Base-by-base conservation (phyloP, 306 rosid species). In the Rosa lucieae region DNA sequence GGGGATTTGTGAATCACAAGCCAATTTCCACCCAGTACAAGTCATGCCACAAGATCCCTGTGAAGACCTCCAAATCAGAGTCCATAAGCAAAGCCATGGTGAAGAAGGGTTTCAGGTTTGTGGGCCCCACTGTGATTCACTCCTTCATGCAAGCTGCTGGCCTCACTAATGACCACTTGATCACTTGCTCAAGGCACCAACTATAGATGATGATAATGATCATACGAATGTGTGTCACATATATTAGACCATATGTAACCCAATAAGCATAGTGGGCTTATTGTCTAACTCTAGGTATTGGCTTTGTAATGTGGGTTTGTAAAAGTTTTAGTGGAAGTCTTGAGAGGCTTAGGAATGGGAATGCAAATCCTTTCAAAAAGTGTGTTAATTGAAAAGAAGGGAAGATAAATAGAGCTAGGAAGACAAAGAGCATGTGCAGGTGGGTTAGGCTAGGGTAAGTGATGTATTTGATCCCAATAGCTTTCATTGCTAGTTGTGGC, bases 141-240 rank as follows among this genome's bases (percentile, higher is more conserved):
- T 90, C 96, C 14, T 90, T 92, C 67, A 92, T 92, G 96, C 96
- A 92, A 62, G 93, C 96, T 42, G 83, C 92, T 65, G 97, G 97
- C 6, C 84, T 92, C 80, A 90, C 94, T 11, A 92, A 92, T 78
- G 96, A 92, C 83, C 97, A 92, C 90, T 75, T 92, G 82, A 84
- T 80, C 87, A 88, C 92, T 56, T 92, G 97, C 81, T 92, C 89
- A 71, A 81, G 92, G 62, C 95, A 90, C 86, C 91, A 68, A 40
- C 15, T 8, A 29, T 20, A 32, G 56, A 58, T 21, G 17, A 37
- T 15, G 47, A 46, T 37, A 0, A 66, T 66, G 23, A 47, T 44
- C 71, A 52, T 73, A 73, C 5, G 23, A 51, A 32, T 77, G 48
- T 53, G 39, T 62, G 74, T 63, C 78, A 59, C 26, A 46, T 6